Base-by-base conservation (phyloP, 345 rosid species). In the Angophora floribunda region DNA sequence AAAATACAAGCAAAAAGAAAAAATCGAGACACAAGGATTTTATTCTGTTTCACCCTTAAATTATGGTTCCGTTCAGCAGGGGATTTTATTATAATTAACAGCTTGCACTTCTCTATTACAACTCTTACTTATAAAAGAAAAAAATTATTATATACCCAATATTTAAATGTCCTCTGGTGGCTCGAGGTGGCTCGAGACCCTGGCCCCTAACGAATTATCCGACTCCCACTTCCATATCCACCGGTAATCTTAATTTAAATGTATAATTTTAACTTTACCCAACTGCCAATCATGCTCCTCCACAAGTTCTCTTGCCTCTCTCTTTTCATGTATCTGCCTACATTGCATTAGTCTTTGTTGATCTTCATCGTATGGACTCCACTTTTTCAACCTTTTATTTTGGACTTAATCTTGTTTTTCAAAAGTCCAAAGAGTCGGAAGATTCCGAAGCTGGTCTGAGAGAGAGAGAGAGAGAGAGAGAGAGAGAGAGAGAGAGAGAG, bases 21-120 rank as follows among this genome's bases (percentile, higher is more conserved):
- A 22, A 55, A 36, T 36, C 41, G 41, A 36, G 41, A 36, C 41
- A 36, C 41, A 36, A 55, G 4, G 5, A 1, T 0, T 55, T 55
- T 22, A 55, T 22, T 5, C 1, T 9, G 9, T 0, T 55, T 55
- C 22, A 17, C 5, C 12, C 28, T 55, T 4, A 55, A 55, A 55
- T 21, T 55, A 55, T 7, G 22, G 1, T 26, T 55, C 7, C 12
- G 2, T 55, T 22, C 12, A 22, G 0, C 2, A 9, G 6, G 22
- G 0, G 1, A 55, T 55, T 55, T 5, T 0, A 55, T 21, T 55
- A 55, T 22, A 55, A 55, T 55, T 22, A 55, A 21, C 13, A 22
- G 4, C 4, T 55, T 55, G 4, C 0, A 9, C 1, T 5, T 22
- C 5, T 22, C 8, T 21, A 21, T 55, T 22, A 55, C 0, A 22